Percentiles rank a stretch among this genome's conserved stretches.
These are phyloP conservation scores for Aureobasidium melanogenum DNA, from an alignment of 2,329 filamentous ascomycete genomes.

Conservation along the genomic window DNA sequence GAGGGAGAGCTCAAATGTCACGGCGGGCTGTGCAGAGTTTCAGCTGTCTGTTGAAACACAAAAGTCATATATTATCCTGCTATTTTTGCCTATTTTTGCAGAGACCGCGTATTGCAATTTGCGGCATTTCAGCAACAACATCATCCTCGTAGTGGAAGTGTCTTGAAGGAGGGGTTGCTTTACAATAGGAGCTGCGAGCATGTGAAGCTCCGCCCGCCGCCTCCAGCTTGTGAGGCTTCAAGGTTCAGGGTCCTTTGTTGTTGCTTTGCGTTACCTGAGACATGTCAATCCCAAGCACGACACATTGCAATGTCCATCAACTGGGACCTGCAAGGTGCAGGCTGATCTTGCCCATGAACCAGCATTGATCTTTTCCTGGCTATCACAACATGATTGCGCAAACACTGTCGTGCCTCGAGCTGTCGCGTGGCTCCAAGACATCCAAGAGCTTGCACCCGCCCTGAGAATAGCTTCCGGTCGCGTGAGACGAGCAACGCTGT, in stretches of 20 bases:
- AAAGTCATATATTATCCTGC: neutral
- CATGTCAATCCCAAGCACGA: neutral
- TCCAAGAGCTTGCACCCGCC: neutral
- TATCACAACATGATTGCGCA: neutral
- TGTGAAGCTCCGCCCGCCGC: neutral
- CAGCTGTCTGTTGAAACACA: neutral
- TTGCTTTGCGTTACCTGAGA: neutral
- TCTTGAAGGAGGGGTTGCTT: neutral
- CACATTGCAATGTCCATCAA: neutral
- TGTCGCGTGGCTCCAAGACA: neutral
- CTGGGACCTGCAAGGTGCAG: neutral
- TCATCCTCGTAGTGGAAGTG: neutral
- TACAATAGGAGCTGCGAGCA: neutral
- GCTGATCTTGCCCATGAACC: neutral
- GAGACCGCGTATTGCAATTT: neutral
- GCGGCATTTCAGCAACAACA: neutral
- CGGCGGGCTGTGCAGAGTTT: conserved; percentile 7
- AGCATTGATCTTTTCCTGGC: neutral
- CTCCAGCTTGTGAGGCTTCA: neutral
- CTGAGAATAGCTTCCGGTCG: too few relatives aligned
- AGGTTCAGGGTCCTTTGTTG: neutral
- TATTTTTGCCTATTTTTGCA: neutral
- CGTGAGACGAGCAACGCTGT: too few relatives aligned
- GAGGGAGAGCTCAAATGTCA: neutral
- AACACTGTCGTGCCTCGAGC: neutral